These are phyloP conservation scores for Colletotrichum tabaci DNA, from an alignment of 2,329 filamentous ascomycete genomes.

Conservation along the genomic window DNA sequence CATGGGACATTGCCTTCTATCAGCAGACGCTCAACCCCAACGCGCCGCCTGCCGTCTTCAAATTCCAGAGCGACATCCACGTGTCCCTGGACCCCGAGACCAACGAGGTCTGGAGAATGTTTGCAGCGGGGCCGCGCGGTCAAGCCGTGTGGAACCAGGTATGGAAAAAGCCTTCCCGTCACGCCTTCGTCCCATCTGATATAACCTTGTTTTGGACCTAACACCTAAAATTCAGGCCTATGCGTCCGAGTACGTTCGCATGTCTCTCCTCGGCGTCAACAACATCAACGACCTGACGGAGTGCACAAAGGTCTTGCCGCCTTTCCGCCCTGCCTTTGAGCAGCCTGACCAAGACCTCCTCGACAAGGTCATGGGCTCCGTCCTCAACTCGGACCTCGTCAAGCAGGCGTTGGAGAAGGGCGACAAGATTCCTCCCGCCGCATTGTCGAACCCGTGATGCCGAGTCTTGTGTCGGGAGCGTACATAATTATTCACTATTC, in stretches of 20 bases:
- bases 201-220: constrained; percentile 11
- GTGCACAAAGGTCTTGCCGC: constrained; percentile 67
- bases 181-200: constrained; percentile 9
- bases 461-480: background rate
- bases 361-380: constrained; percentile 24
- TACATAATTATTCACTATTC: constrained; percentile 2
- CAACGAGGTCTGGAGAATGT: constrained; percentile 54
- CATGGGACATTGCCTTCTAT: constrained; percentile 69
- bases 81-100: constrained; percentile 56
- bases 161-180: constrained; percentile 40
- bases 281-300: constrained; percentile 70
- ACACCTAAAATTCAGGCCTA: constrained; percentile 58
- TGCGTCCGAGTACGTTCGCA: constrained; percentile 66
- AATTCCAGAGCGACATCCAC: constrained; percentile 59
- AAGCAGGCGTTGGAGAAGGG: constrained; percentile 36
- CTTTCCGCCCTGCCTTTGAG: constrained; percentile 44
- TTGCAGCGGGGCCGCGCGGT: constrained; percentile 49
- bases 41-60: constrained; percentile 55
- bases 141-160: constrained; percentile 60
- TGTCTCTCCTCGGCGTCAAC: constrained; percentile 69
- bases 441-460: constrained; percentile 8
- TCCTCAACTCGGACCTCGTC: constrained; percentile 23
- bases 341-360: constrained; percentile 34
- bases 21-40: constrained; percentile 53
- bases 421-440: constrained; percentile 38